phyloP scores from a whole-genome alignment of 192 early-diverging fungal genomes.

The Mortierella alpina region DNA sequence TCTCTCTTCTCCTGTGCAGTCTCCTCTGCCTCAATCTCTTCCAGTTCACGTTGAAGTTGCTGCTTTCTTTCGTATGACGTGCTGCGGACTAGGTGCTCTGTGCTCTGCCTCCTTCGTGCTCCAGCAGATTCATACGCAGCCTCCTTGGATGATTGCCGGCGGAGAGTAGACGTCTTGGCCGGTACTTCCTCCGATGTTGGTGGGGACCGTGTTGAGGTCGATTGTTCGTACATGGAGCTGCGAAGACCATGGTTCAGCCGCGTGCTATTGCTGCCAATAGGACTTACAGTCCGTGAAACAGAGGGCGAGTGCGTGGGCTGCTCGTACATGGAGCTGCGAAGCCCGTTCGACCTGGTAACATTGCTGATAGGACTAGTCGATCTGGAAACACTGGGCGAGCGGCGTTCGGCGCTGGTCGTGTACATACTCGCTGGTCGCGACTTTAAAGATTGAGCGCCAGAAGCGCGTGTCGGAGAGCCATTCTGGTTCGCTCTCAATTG shows the following conservation, averaged over 20 bases:
- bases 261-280: background rate
- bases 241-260: constrained; percentile 9
- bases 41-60: constrained; percentile 31
- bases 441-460: background rate
- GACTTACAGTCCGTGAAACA: constrained; percentile 2
- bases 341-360: constrained; percentile 2
- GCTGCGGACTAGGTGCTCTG: constrained; percentile 17
- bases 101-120: background rate
- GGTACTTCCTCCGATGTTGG: background rate
- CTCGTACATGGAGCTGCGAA: constrained; percentile 22
- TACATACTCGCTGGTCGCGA: background rate
- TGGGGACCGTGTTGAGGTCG: background rate
- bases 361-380: constrained; percentile 5
- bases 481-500: background rate
- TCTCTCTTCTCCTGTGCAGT: background rate
- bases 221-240: constrained; percentile 13
- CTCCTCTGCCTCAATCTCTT: constrained; percentile 39
- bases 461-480: constrained; percentile 3
- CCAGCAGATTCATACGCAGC: background rate
- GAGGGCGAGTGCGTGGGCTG: background rate
- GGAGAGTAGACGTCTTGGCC: background rate
- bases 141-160: background rate
- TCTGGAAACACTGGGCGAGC: constrained; percentile 1
- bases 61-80: constrained; percentile 36
- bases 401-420: background rate